Evolutionary conservation across 208 protist species (phyloP), one percentile per base, ranked within the genome.

Genomic region (Porcisia deanei): DNA sequence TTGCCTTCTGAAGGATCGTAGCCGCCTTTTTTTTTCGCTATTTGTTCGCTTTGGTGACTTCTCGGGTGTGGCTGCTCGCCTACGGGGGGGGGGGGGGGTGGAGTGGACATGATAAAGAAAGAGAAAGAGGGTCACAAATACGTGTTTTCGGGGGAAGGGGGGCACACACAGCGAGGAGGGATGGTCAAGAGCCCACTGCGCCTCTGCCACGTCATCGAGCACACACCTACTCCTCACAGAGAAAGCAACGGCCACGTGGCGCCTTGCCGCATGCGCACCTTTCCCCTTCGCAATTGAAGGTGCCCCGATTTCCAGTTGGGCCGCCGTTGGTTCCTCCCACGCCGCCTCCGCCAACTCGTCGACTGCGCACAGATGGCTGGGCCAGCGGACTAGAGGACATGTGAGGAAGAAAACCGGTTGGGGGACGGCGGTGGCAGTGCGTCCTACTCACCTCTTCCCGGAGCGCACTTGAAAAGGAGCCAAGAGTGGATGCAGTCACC

Each of bases 241-340:
- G 73, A 80, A 94, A 94, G 77, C 90, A 94, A 49, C 75, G 53
- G 3, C 90, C 90, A 76, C 81, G 86, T 3, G 76, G 83, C 43
- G 90, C 82, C 61, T 82, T 77, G 8, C 90, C 88, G 58, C 90
- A 94, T 0, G 80, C 78, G 64, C 90, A 94, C 37, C 78, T 71
- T 47, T 77, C 63, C 12, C 63, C 9, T 67, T 6, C 10, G 3
- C 34, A 1, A 3, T 63, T 10, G 22, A 72, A n/a, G 59, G 18
- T 54, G 20, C 45, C 8, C 34, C 39, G 8, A 16, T 30, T 18
- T 39, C 22, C 1, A n/a, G 18, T n/a, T 16, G 18, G n/a, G 14
- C 37, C 1, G 12, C 20, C 6, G 14, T 43, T 60, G n/a, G 41
- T 43, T 6, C 71, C 55, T n/a, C 30, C 65, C 12, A 58, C 37